Conservation (phyloP, 2,329 filamentous ascomycete genomes). For the Cercospora canescens region DNA sequence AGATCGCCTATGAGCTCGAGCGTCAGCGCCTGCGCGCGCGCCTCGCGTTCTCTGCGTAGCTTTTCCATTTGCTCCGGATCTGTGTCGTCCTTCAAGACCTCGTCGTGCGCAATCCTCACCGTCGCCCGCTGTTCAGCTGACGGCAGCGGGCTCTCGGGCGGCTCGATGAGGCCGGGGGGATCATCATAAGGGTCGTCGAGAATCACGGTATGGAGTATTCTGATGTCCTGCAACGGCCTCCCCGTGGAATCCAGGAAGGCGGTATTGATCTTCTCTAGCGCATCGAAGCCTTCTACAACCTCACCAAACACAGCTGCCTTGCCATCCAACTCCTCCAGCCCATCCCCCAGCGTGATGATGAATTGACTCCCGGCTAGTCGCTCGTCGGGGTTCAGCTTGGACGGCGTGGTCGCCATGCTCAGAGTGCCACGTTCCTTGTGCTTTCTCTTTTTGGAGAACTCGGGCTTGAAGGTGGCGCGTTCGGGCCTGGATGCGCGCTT, state of each 20-base stretch:
- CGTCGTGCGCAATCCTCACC: slow-evolving; percentile 87
- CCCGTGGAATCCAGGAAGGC: slow-evolving; percentile 85
- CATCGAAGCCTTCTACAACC: slow-evolving; percentile 94
- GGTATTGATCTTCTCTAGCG: slow-evolving; percentile 87
- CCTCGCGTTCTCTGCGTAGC: slow-evolving; percentile 81
- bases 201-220: slow-evolving; percentile 88
- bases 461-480: slow-evolving; percentile 64
- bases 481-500: slow-evolving; percentile 61
- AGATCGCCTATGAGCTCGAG: slow-evolving; percentile 97
- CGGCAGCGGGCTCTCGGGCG: slow-evolving; percentile 76
- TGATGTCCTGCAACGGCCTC: slow-evolving; percentile 87
- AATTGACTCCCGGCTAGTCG: slow-evolving; percentile 89
- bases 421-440: slow-evolving; percentile 88
- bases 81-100: slow-evolving; percentile 73
- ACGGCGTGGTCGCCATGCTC: slow-evolving; percentile 92
- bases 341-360: slow-evolving; percentile 84
- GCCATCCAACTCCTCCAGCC: slow-evolving; percentile 86
- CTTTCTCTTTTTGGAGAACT: slow-evolving; percentile 83
- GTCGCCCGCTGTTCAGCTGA: slow-evolving; percentile 85
- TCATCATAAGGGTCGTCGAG: slow-evolving; percentile 92
- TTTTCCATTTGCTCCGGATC: slow-evolving; percentile 81
- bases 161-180: slow-evolving; percentile 72
- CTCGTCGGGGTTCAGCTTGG: slow-evolving; percentile 73
- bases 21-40: slow-evolving; percentile 88
- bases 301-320: slow-evolving; percentile 95